These are phyloP conservation scores for Stenocarpella maydis DNA, from an alignment of 2,329 filamentous ascomycete genomes.

Conservation along the genomic window DNA sequence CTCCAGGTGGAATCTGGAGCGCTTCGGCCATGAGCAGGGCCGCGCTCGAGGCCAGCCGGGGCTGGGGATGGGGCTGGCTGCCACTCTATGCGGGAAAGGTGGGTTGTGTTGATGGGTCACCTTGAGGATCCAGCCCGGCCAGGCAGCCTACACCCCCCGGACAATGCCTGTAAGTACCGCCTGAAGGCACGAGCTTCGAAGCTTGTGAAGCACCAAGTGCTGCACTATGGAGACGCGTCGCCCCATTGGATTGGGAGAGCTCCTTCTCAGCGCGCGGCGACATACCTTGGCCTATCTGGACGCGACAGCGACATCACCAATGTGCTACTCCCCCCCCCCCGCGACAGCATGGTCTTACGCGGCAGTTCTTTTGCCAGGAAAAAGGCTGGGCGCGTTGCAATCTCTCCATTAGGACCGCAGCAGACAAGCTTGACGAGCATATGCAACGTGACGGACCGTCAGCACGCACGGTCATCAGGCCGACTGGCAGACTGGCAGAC, in stretches of 20 bases:
- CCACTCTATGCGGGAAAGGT: conserved; percentile 24
- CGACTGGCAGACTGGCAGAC: no score
- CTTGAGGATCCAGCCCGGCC: conserved; percentile 18
- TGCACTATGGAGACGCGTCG: conserved; percentile 22
- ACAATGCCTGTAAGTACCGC: conserved; percentile 17
- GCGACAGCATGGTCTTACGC: conserved; percentile 13
- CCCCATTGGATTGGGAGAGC: conserved; percentile 13
- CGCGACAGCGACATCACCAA: conserved; percentile 15
- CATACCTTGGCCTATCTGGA: conserved; percentile 11
- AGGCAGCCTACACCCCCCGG: conserved; percentile 18
- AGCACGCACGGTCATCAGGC: conserved; percentile 20
- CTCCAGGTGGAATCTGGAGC: conserved; percentile 10
- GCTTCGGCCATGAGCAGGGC: background rate
- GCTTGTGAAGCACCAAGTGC: conserved; percentile 16
- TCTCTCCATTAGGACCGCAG: conserved; percentile 1
- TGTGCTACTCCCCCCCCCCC: background rate
- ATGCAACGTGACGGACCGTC: conserved; percentile 12
- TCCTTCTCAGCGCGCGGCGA: conserved; percentile 7
- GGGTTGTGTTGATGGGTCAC: conserved; percentile 4
- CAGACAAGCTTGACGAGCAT: conserved; percentile 16
- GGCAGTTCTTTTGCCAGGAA: conserved; percentile 8
- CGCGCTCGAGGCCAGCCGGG: conserved; percentile 14
- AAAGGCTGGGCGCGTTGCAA: conserved; percentile 17
- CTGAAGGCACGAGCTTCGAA: conserved; percentile 29
- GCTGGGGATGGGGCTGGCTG: conserved; percentile 24